Evolutionary conservation across 1,139 yeast genomes (phyloP), one percentile per base, ranked within the genome.

Genomic region (Magnusiomyces sp.): DNA sequence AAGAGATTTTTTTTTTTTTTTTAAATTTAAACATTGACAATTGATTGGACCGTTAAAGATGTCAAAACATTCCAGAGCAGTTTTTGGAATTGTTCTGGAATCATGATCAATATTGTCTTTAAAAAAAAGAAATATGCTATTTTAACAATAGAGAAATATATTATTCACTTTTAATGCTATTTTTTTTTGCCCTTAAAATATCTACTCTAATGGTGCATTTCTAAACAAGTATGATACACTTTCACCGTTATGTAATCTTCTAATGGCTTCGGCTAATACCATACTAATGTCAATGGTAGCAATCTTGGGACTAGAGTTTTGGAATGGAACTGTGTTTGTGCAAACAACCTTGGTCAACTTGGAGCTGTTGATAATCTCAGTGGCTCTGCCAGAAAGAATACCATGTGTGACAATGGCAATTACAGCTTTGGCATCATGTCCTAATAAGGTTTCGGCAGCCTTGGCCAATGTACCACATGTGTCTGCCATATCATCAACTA

Each of bases 401-500:
- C 97, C 98, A 67, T 92, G 98, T 4, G 98, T 92, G 33, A 92
- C 96, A 56, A 92, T 85, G 43, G 97, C 97, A 62, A 92, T 83
- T 43, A 92, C 97, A 53, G 82, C 74, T 59, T 79, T 72, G 17
- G 97, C 97, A 36, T 53, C 41, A 62, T 89, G 84, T 45, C 81
- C 85, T 55, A 90, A 68, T 53, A 92, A 72, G 5, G 92, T 82
- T 59, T 90, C 96, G 23, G 97, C 96, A 40, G 98, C 97, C 71
- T 90, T 92, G 55, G 90, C 94, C 58, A 92, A 73, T 2, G 98
- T 92, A 53, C 97, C 97, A 71, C 97, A 92, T 20, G 98, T 92
- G 66, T 92, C 98, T 46, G 97, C 98, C 95, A 92, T 90, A 66
- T 92, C 98, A 70, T 92, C 98, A 43, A 92, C 95, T 58, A 92